Evolutionary conservation across 73 alveolate genomes (phyloP).

Genomic region (Stentor roeselii): DNA sequence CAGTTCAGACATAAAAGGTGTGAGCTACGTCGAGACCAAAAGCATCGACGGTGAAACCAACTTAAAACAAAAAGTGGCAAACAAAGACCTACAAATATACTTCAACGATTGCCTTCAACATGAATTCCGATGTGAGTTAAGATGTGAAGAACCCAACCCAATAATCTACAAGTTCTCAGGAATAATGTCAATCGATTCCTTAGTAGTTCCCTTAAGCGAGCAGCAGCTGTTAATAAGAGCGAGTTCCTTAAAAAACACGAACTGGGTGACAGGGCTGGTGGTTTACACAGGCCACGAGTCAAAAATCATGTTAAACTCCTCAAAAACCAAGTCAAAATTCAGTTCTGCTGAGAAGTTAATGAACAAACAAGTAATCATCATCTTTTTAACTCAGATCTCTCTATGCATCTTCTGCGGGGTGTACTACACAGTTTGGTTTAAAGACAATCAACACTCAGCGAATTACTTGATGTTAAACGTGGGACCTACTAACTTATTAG

Average conservation of each 20-base stretch:
- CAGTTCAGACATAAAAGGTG: constrained; percentile 32
- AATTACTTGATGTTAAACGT: constrained; percentile 26
- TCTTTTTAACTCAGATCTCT: constrained; percentile 68
- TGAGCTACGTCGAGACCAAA: constrained; percentile 91
- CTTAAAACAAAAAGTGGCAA: constrained; percentile 76
- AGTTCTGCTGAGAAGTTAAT: constrained; percentile 53
- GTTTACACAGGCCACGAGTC: constrained; percentile 96
- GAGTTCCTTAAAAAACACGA: constrained; percentile 83
- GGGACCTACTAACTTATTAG: constrained; percentile 79
- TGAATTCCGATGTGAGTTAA: constrained; percentile 69
- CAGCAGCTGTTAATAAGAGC: constrained; percentile 85
- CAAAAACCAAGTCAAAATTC: constrained; percentile 66
- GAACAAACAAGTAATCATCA: constrained; percentile 49
- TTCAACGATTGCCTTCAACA: constrained; percentile 53
- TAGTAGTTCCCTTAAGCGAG: constrained; percentile 35
- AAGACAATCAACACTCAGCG: constrained; percentile 26
- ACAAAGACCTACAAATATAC: constrained; percentile 30
- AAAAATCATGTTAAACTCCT: constrained; percentile 82
- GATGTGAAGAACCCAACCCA: constrained; percentile 48
- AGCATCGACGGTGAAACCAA: constrained; percentile 97
- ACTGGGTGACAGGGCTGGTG: constrained; percentile 81
- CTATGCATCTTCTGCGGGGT: constrained; percentile 16
- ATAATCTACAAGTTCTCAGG: constrained; percentile 21
- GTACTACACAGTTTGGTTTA: background rate
- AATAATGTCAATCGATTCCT: background rate